Base-by-base conservation (phyloP, 371 early-diverging fungal species). In the Mucor racemosus region DNA sequence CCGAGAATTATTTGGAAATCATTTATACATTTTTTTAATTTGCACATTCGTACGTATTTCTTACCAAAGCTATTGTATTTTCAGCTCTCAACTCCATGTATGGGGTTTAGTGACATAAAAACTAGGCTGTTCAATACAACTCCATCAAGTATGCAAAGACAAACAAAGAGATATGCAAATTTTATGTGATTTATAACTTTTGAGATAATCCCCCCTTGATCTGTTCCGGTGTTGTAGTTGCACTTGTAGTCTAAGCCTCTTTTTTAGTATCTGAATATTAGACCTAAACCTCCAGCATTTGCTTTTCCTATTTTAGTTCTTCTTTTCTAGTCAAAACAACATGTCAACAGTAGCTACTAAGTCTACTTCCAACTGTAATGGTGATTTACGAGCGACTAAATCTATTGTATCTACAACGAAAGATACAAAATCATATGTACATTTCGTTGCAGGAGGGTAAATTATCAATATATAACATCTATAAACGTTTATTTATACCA, bases 391-490 rank as follows among this genome's bases (percentile, higher is more conserved):
- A 62, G 38, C 38, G 13, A 38, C 48, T 36, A 62, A 50, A 2
- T 46, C 21, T 8, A 19, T 44, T 21, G 17, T 44, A 26, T 14
- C 60, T 19, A 55, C 44, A 36, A 19, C 31, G 5, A 65, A 62
- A 58, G 53, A 62, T 0, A 57, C 65, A 7, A 60, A 60, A 56
- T 60, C 69, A 10, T 69, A 69, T 61, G 62, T 64, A 26, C 69
- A 69, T 62, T 69, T 69, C n/a, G 48, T 69, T 46, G 69, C 69
- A 38, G 94, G 94, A 67, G 94, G 93, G 88, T 88, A 77, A 71
- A 71, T 3, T 36, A 26, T 35, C 36, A 35, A 26, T 56, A 9
- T 56, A 7, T 35, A n/a, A 33, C 3, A 11, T 17, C 19, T 26
- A 4, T 6, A 35, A 56, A 9, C n/a, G n/a, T 35, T n/a, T 36